Evolutionary conservation across 257 asterid species (phyloP).

Genomic region (Perilla frutescens): DNA sequence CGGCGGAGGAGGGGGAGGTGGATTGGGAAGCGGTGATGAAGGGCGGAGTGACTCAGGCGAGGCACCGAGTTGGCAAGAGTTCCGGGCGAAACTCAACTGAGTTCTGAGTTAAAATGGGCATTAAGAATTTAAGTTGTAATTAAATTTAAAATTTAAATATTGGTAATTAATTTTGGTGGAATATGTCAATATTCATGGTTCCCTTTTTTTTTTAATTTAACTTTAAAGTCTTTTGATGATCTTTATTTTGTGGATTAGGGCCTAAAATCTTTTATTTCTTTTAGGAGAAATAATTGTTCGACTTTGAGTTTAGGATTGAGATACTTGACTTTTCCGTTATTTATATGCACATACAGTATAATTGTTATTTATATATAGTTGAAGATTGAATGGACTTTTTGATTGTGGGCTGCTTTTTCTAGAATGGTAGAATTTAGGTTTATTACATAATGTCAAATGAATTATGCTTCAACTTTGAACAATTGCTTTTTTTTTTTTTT

Average conservation of each 20-base stretch:
- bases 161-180: constrained; percentile 34
- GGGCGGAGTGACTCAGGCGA: constrained; percentile 61
- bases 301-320: constrained; percentile 28
- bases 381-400: constrained; percentile 28
- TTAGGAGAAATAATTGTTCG: constrained; percentile 13
- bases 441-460: constrained; percentile 26
- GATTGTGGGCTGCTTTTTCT: constrained; percentile 25
- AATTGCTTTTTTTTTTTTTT: not conserved
- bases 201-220: not conserved
- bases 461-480: constrained; percentile 2
- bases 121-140: constrained; percentile 19
- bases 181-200: constrained; percentile 36
- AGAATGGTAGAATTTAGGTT: not conserved
- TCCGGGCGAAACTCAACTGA: constrained; percentile 42
- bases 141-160: constrained; percentile 14
- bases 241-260: constrained; percentile 36
- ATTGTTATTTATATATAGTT: not conserved
- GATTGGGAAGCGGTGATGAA: constrained; percentile 84
- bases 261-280: constrained; percentile 38
- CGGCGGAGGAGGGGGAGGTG: constrained; percentile 57
- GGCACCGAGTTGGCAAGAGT: constrained; percentile 46
- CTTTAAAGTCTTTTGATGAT: constrained; percentile 15
- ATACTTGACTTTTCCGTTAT: not conserved
- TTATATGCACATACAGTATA: constrained; percentile 19
- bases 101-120: constrained; percentile 37